Conservation (phyloP, 306 rosid species). For the Inga leiocalycina region DNA sequence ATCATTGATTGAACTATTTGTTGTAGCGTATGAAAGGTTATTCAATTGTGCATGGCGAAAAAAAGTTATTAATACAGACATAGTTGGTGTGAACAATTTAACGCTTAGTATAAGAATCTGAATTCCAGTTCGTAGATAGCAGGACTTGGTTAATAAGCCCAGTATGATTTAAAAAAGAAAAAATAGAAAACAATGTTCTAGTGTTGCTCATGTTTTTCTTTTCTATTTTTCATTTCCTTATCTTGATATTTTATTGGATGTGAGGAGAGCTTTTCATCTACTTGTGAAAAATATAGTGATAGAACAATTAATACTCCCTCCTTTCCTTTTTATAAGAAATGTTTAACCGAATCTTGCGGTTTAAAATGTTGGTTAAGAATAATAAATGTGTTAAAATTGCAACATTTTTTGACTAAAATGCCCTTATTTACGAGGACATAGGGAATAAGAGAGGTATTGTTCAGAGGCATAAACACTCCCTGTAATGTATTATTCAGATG, state of each 20-base stretch:
- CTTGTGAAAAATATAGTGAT: neutral
- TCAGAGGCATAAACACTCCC: too few species aligned
- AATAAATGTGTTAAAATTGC: too few species aligned
- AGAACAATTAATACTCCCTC: neutral
- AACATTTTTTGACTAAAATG: too few species aligned
- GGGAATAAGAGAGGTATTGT: too few species aligned
- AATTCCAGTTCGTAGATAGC: neutral
- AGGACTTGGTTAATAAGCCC: neutral
- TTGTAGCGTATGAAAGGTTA: neutral
- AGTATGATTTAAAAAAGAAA: neutral
- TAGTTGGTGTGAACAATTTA: neutral
- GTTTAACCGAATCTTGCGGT: too few species aligned
- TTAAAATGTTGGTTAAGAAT: too few species aligned
- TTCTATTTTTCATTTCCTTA: neutral
- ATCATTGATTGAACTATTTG: conserved; percentile 8
- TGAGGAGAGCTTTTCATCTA: neutral
- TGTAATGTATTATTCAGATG: too few species aligned
- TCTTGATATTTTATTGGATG: neutral
- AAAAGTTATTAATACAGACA: neutral
- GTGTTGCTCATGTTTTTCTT: neutral
- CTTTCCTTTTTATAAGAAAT: too few species aligned
- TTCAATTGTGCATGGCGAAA: neutral
- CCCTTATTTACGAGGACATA: too few species aligned
- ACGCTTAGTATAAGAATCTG: neutral
- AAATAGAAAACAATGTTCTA: neutral